A percentile compares a stretch with the other conserved stretches of the same genome.
Evolutionary conservation across 257 asterid genomes (phyloP).

Genomic region (Solanum medicagineum): DNA sequence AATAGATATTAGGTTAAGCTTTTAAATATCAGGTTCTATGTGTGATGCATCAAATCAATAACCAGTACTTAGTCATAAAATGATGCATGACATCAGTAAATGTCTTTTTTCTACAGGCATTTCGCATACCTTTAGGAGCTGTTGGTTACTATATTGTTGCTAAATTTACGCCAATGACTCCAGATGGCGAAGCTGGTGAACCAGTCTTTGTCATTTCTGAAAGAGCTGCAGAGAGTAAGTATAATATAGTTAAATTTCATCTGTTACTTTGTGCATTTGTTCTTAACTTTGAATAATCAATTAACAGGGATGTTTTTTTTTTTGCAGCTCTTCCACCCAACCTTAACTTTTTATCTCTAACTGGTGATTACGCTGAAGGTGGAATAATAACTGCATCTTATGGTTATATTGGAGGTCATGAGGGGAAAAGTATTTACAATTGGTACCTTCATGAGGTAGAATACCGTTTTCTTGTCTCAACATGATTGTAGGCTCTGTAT

Average conservation of each 20-base stretch:
- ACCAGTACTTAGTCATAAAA: not conserved
- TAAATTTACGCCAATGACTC: conserved; percentile 93
- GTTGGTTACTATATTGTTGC: conserved; percentile 75
- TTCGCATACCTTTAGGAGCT: conserved; percentile 91
- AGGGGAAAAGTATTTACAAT: conserved; percentile 75
- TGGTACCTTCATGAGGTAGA: conserved; percentile 91
- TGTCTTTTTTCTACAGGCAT: conserved; percentile 43
- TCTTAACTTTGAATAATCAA: not conserved
- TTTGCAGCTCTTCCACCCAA: conserved; percentile 92
- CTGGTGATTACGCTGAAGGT: conserved; percentile 82
- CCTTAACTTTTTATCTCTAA: conserved; percentile 80
- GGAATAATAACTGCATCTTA: conserved; percentile 86
- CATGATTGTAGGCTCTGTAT: not conserved
- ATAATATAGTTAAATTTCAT: not conserved
- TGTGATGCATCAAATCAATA: not conserved
- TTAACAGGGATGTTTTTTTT: conserved; percentile 3
- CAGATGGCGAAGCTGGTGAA: conserved; percentile 97
- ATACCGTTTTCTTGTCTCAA: not conserved
- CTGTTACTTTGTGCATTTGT: not conserved
- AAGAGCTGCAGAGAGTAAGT: conserved; percentile 66
- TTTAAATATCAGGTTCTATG: not conserved
- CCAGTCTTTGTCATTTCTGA: conserved; percentile 77
- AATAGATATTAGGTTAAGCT: not conserved
- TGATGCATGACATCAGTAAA: not conserved
- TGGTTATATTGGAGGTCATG: conserved; percentile 96